Base-by-base conservation (phyloP, 2,329 filamentous ascomycete species). In the Aspergillus fischeri region DNA sequence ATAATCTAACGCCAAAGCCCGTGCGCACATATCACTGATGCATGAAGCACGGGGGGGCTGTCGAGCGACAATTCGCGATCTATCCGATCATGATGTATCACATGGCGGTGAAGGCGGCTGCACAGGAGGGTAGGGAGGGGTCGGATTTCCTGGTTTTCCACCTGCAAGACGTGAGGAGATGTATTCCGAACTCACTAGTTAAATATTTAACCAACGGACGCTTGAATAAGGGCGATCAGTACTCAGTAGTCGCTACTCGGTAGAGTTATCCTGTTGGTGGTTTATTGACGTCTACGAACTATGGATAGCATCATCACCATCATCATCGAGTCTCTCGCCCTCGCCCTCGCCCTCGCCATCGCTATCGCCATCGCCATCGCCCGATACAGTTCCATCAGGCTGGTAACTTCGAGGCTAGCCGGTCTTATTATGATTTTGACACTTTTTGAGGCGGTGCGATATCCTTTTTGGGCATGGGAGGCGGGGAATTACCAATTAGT, bases 31-130 rank as follows among this genome's bases (percentile, higher is more conserved):
- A 57, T 53, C 48, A 21, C 48, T 50, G 28, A 52, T 53, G 58
- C 55, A 55, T 29, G 45, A 60, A 57, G 58, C 58, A 60, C 53
- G 55, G 58, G 57, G 41, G 49, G 53, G 28, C 41, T 24, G 47
- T 50, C 20, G 45, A 32, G 48, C 7, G 25, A 48, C 50, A 44
- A 47, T 49, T 51, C 56, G 50, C 48, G 50, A 54, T 56, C 52
- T 41, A 27, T 42, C 27, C 38, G 56, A 57, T 60, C 59, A 38
- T 58, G 66, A 69, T 61, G 48, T 63, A 67, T 70, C 67, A 70
- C 59, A 69, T 70, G 58, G 68, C 68, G 67, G 68, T 70, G 67
- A 67, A 67, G 44, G 58, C 24, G n/a, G 11, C 24, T 55, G 57
- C 57, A 51, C 10, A 17, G 32, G 57, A 51, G 52, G 54, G 52